These are phyloP conservation scores for Huntiella savannae DNA, from an alignment of 2,329 filamentous ascomycete species.

Conservation along the genomic window DNA sequence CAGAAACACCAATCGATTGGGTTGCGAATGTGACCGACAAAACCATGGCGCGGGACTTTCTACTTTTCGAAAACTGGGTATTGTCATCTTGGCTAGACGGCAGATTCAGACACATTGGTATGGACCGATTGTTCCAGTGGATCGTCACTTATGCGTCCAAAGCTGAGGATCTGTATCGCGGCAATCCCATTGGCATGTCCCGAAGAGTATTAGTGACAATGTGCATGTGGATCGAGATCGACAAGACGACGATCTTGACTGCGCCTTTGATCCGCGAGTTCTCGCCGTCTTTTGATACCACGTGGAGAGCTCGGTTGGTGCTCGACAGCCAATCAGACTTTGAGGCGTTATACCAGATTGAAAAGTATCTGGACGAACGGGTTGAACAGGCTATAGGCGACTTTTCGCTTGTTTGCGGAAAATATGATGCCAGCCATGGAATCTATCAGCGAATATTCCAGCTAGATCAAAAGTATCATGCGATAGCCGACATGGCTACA, in stretches of 20 bases:
- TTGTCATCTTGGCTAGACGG: too few species aligned
- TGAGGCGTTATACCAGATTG: constrained; percentile 24
- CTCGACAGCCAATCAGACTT: constrained; percentile 27
- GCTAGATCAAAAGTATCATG: not conserved
- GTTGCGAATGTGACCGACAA: too few species aligned
- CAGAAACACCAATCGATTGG: too few species aligned
- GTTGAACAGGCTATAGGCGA: not conserved
- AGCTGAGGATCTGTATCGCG: not conserved
- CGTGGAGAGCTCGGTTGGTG: constrained; percentile 24
- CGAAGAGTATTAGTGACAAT: not conserved
- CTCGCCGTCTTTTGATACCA: not conserved
- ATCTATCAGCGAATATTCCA: not conserved
- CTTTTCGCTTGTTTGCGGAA: not conserved
- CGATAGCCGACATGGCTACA: not conserved
- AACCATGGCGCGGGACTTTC: too few species aligned
- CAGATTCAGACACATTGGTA: too few species aligned
- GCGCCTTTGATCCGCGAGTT: not conserved
- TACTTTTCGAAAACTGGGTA: too few species aligned
- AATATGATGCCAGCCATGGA: not conserved
- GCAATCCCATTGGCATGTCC: not conserved
- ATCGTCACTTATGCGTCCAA: too few species aligned
- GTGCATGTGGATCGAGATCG: not conserved
- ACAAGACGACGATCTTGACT: not conserved
- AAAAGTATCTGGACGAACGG: constrained; percentile 21
- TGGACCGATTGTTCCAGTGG: too few species aligned